Percentiles rank a stretch among this genome's conserved stretches.
Conservation (phyloP, 441 rosid genomes). For the Euphorbia corollata region DNA sequence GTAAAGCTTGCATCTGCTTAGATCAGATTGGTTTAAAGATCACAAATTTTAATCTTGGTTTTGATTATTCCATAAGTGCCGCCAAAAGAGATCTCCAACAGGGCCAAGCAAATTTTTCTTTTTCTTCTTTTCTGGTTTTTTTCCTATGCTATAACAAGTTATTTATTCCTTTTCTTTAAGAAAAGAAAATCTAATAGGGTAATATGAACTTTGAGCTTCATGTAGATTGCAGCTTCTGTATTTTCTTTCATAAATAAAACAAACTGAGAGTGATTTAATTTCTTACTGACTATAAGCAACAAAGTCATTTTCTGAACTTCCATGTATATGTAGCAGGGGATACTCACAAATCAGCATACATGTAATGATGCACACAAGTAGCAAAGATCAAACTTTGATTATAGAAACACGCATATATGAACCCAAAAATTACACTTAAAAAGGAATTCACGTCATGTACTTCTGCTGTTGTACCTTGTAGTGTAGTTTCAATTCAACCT, state of each 20-base stretch:
- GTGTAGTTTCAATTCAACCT: constrained; percentile 25
- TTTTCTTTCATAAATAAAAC: constrained; percentile 8
- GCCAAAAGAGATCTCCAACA: constrained; percentile 7
- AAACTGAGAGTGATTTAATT: not conserved
- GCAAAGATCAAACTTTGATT: not conserved
- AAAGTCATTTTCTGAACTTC: constrained; percentile 3
- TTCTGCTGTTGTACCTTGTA: not conserved
- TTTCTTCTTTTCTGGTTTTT: not conserved
- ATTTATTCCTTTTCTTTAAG: constrained; percentile 6
- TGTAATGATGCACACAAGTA: not conserved
- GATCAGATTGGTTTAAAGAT: not conserved
- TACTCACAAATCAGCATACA: constrained; percentile 2
- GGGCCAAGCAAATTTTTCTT: constrained; percentile 1
- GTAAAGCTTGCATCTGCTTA: constrained; percentile 35
- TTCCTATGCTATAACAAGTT: not conserved
- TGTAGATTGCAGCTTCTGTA: not conserved
- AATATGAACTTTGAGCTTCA: not conserved
- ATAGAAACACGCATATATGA: not conserved
- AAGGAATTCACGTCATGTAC: not conserved
- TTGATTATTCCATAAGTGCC: constrained; percentile 12
- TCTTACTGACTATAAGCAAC: not conserved
- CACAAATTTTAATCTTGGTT: not conserved
- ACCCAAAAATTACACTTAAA: not conserved
- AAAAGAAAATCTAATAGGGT: not conserved
- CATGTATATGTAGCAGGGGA: not conserved